phyloP scores from a whole-genome alignment of 2,329 filamentous ascomycete species.

The Exophiala calicioides region DNA sequence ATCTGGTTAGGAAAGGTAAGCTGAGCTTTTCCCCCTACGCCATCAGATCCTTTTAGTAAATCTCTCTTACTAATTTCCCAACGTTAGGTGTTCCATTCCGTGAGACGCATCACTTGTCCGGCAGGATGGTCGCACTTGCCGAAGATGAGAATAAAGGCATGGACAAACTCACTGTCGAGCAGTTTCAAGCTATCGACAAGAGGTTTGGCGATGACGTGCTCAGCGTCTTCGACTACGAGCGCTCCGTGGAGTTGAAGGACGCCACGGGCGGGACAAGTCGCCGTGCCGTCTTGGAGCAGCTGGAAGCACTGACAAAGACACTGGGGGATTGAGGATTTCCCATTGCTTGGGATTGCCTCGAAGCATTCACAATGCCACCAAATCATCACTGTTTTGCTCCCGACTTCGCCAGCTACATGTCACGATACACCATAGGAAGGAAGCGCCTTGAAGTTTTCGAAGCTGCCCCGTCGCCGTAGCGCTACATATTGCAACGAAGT shows the following conservation, averaged over 20 bases:
- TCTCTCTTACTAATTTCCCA: conserved; percentile 12
- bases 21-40: no score
- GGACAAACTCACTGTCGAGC: conserved; percentile 66
- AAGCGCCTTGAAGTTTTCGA: no score
- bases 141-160: conserved; percentile 67
- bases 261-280: conserved; percentile 78
- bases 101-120: conserved; percentile 77
- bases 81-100: conserved; percentile 66
- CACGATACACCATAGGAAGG: no score
- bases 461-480: no score
- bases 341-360: no score
- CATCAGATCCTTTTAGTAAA: neutral
- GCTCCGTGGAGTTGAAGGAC: conserved; percentile 75
- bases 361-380: no score
- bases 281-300: conserved; percentile 66
- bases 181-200: conserved; percentile 67
- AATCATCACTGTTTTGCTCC: no score
- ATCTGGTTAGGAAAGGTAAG: conserved; percentile 47
- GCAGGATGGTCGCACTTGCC: conserved; percentile 69
- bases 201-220: conserved; percentile 72
- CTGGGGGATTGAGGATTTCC: no score
- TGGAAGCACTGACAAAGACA: no score
- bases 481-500: no score
- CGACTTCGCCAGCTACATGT: no score
- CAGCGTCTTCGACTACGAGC: conserved; percentile 73